Base-by-base conservation (phyloP, 495 filamentous ascomycete genomes). In the Penicillium ochrochloron region DNA sequence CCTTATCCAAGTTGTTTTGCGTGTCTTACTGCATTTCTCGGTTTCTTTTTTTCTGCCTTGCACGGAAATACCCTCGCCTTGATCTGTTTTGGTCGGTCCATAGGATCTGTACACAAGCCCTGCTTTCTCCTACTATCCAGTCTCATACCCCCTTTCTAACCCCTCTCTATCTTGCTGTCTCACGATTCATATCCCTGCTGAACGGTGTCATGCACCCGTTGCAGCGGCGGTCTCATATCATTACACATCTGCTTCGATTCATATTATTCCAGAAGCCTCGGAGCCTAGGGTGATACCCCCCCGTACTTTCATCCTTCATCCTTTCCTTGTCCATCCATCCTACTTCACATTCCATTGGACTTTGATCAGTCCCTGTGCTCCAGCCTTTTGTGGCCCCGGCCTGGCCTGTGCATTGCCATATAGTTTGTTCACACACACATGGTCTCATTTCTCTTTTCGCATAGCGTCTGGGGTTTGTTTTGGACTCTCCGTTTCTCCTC, bases 401-500 rank as follows among this genome's bases (percentile, higher is more conserved):
- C 46, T 63, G 58, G 53, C 35, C 46, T 63, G 61, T 62, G 64
- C 59, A 58, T 57, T 65, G 63, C 71, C 64, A 66, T 71, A 66
- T 71, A 69, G 68, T 59, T 60, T 72, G 62, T 62, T 61, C 55
- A 59, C 63, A 58, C 65, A 70, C 65, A 70, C 69, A 73, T 72
- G 66, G 67, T 68, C 73, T 77, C 65, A 69, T 69, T 75, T 71
- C 33, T 65, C 59, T 74, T 68, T 72, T 78, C 71, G 78, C 78
- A 80, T 80, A 80, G 78, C 78, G 78, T 70, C 69, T 72, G 78
- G 73, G 76, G 76, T 80, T 76, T 51, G 37, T 44, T 62, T 51
- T 60, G 55, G 61, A 31, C 51, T 39, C 63, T 19, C 44, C 21
- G 44, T 48, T 34, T 29, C 29, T 56, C 23, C 31, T 23, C n/a